Conservation (phyloP, 2,329 filamentous ascomycete genomes). For the Colletotrichum orbiculare region DNA sequence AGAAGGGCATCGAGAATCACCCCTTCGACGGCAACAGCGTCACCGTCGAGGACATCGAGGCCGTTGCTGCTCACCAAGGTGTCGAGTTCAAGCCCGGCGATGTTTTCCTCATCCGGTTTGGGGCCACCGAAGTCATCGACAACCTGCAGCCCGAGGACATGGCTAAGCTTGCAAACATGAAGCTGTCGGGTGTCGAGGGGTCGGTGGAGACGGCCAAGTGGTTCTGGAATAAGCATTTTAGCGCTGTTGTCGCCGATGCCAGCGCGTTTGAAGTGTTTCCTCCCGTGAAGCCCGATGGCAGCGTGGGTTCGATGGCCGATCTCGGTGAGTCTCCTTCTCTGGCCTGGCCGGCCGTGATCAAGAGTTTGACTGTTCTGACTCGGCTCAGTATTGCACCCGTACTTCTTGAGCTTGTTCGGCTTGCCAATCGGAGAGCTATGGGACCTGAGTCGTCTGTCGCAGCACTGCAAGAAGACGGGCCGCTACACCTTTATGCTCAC, state of each 20-base stretch:
- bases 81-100: constrained; percentile 74
- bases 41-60: constrained; percentile 64
- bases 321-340: constrained; percentile 49
- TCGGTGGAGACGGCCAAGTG: constrained; percentile 67
- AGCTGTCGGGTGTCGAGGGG: constrained; percentile 55
- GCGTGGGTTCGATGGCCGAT: constrained; percentile 43
- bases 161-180: constrained; percentile 44
- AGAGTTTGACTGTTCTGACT: neutral
- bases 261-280: constrained; percentile 74
- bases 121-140: constrained; percentile 69
- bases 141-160: constrained; percentile 51
- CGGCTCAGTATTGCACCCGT: constrained; percentile 56
- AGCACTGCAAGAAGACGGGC: constrained; percentile 61
- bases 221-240: constrained; percentile 77
- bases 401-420: constrained; percentile 62
- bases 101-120: constrained; percentile 73
- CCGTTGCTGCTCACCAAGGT: constrained; percentile 68
- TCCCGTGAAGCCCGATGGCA: constrained; percentile 56
- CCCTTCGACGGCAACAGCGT: constrained; percentile 65
- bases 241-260: constrained; percentile 72
- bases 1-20: constrained; percentile 61
- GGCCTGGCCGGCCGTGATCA: too few relatives aligned
- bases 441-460: constrained; percentile 64
- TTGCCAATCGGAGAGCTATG: constrained; percentile 67
- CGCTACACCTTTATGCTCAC: constrained; percentile 72